phyloP scores from a whole-genome alignment of 2,329 filamentous ascomycete genomes.

The Epichloe gansuensis region DNA sequence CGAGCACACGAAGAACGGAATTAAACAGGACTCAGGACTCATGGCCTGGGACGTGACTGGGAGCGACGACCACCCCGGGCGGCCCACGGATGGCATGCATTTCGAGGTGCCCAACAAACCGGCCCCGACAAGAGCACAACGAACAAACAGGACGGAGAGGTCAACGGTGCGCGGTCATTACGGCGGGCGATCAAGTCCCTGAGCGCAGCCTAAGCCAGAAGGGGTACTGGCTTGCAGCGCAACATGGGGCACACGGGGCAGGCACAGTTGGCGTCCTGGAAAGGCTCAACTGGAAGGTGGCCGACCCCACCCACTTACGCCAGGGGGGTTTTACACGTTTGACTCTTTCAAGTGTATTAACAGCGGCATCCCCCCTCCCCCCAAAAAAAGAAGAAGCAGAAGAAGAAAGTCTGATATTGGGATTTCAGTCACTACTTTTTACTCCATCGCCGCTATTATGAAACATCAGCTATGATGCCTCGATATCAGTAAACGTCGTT shows the following conservation, averaged over 20 bases:
- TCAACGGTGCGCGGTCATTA: background rate
- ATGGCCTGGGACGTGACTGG: background rate
- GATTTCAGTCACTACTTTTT: no score
- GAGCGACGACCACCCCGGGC: background rate
- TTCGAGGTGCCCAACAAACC: background rate
- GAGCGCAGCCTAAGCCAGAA: slow-evolving; percentile 2
- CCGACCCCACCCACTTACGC: background rate
- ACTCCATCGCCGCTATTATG: no score
- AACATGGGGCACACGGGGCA: background rate
- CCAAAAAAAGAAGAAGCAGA: no score
- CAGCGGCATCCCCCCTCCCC: no score
- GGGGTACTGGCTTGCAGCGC: background rate
- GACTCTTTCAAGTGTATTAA: no score
- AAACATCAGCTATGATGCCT: background rate
- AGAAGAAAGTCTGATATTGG: no score
- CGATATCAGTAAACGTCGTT: no score
- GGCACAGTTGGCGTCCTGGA: background rate
- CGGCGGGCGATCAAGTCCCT: slow-evolving; percentile 4
- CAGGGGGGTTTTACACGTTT: background rate
- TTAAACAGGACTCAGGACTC: background rate
- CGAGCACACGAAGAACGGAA: slow-evolving; percentile 2
- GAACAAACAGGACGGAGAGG: slow-evolving; percentile 3
- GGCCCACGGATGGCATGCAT: background rate
- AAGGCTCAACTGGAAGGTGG: background rate
- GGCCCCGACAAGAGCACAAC: background rate